Conservation (phyloP, 176 grass and related monocot genomes). For the Aegilops sharonensis region DNA sequence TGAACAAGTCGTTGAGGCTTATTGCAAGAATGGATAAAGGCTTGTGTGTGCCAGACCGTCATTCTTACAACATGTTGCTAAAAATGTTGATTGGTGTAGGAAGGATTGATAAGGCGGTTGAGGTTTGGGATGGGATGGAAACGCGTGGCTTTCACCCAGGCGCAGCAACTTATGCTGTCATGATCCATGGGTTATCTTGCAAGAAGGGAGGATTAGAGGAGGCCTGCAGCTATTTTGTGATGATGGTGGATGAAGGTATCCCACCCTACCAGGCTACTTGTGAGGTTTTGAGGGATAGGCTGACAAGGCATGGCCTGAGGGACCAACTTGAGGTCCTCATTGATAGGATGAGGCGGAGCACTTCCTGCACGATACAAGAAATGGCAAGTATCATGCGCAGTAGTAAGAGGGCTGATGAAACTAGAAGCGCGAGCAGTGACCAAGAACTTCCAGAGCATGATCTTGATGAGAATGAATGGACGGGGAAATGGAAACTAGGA, state of each 20-base stretch:
- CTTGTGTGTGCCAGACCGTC: slow-evolving; percentile 52
- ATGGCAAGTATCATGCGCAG: slow-evolving; percentile 54
- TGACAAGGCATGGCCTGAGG: slow-evolving; percentile 54
- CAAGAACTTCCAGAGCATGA: slow-evolving; percentile 6
- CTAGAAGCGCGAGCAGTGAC: not conserved
- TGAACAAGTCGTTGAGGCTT: slow-evolving; percentile 66
- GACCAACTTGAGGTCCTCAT: slow-evolving; percentile 52
- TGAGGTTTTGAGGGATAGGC: slow-evolving; percentile 65
- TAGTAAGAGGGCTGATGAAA: slow-evolving; percentile 36
- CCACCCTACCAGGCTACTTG: slow-evolving; percentile 82
- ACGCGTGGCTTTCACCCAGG: slow-evolving; percentile 62
- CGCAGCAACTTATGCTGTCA: slow-evolving; percentile 68
- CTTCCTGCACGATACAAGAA: slow-evolving; percentile 73
- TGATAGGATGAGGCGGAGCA: slow-evolving; percentile 74
- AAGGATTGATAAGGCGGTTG: slow-evolving; percentile 59
- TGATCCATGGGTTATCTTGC: slow-evolving; percentile 80
- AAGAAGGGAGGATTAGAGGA: slow-evolving; percentile 77
- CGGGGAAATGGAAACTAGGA: slow-evolving; percentile 40
- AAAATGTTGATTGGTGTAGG: slow-evolving; percentile 75
- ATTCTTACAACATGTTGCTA: slow-evolving; percentile 84
- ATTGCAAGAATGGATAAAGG: slow-evolving; percentile 75
- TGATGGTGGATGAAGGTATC: slow-evolving; percentile 86
- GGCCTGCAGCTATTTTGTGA: slow-evolving; percentile 79
- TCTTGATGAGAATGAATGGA: slow-evolving; percentile 32
- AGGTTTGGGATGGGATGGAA: slow-evolving; percentile 95